Conservation (phyloP, 371 early-diverging fungal species). For the Mortierella sp. region DNA sequence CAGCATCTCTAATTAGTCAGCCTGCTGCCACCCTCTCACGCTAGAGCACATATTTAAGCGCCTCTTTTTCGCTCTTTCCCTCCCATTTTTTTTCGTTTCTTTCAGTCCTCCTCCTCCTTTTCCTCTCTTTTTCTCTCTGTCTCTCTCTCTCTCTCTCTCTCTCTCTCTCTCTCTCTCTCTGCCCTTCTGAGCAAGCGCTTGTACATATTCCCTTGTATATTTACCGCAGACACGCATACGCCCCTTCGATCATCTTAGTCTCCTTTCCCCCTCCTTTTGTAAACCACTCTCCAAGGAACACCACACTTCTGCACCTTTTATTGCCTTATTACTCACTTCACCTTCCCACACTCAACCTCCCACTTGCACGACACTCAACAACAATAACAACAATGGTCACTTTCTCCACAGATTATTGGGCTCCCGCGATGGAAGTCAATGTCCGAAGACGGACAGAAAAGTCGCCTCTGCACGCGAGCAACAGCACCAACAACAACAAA, state of each 20-base stretch:
- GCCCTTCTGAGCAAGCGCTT: neutral
- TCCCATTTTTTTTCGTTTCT: neutral
- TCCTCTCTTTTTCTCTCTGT: neutral
- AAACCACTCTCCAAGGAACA: neutral
- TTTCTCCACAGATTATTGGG: constrained; percentile 65
- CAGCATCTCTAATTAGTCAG: too few relatives aligned
- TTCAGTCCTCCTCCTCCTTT: neutral
- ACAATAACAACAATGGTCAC: constrained; percentile 53
- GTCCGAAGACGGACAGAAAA: constrained; percentile 60
- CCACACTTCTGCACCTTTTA: too few relatives aligned
- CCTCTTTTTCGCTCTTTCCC: too few relatives aligned
- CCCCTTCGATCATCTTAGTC: too few relatives aligned
- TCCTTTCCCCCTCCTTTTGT: neutral
- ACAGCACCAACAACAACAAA: neutral
- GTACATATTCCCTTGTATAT: too few relatives aligned
- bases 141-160: neutral
- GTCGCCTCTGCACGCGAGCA: constrained; percentile 20
- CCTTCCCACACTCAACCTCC: constrained; percentile 27
- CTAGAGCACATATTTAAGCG: too few relatives aligned
- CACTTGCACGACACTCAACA: too few relatives aligned
- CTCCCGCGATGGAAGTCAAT: constrained; percentile 61
- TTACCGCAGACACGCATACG: too few relatives aligned
- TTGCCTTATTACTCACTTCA: constrained; percentile 24
- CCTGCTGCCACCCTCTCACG: too few relatives aligned
- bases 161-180: neutral